Conservation (phyloP, 23 red algal species). For the Pyropia yezoensis region DNA sequence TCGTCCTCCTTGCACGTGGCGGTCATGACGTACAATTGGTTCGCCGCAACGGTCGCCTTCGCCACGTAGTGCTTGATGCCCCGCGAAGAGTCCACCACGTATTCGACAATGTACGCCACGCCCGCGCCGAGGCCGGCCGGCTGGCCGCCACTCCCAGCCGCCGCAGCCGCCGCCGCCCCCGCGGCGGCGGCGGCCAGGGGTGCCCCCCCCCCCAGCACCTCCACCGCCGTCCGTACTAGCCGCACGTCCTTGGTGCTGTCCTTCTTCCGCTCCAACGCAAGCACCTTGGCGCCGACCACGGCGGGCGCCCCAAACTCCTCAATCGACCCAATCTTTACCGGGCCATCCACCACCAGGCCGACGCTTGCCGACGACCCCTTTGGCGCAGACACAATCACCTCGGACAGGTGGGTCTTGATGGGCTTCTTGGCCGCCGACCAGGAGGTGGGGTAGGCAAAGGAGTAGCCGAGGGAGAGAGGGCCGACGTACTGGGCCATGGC, state of each 20-base stretch:
- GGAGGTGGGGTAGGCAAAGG: constrained; percentile 46
- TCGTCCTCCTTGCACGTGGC: constrained; percentile 46
- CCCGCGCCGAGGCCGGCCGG: constrained; percentile 7
- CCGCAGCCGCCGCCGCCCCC: too few relatives aligned
- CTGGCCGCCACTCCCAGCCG: background rate
- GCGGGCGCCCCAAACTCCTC: constrained; percentile 75
- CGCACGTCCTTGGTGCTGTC: constrained; percentile 42
- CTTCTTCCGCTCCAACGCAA: constrained; percentile 76
- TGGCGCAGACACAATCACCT: constrained; percentile 45
- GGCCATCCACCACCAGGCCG: constrained; percentile 49
- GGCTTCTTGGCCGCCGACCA: constrained; percentile 80
- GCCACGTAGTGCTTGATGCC: constrained; percentile 70
- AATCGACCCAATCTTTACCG: constrained; percentile 54
- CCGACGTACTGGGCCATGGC: constrained; percentile 30
- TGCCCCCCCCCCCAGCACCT: too few relatives aligned
- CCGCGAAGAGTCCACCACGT: constrained; percentile 41
- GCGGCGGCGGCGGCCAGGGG: too few relatives aligned
- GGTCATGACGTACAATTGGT: constrained; percentile 78
- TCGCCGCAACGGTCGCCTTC: constrained; percentile 56
- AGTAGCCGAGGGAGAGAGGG: constrained; percentile 42
- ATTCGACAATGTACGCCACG: constrained; percentile 47
- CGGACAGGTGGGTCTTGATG: constrained; percentile 85
- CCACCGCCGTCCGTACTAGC: constrained; percentile 4
- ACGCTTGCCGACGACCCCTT: constrained; percentile 30
- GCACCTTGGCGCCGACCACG: constrained; percentile 59